Evolutionary conservation across 441 rosid genomes (phyloP), one percentile per base, ranked within the genome.

Genomic region (Breynia disticha): DNA sequence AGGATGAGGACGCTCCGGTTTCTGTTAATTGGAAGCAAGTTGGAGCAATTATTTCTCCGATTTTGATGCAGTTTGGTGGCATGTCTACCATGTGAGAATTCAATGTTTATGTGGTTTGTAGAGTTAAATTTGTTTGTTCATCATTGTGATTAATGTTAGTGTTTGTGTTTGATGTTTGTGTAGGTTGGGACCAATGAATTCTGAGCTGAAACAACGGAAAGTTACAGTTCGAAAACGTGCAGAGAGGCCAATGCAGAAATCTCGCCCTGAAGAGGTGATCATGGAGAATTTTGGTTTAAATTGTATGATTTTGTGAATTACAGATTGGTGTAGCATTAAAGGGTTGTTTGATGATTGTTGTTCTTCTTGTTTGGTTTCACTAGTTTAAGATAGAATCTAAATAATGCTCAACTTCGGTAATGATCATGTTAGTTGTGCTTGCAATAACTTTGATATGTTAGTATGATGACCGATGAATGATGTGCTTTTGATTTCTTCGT

Each of bases 161-260:
- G n/a, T 46, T 19, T 59, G 22, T 52, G 1, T 17, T 50, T 65
- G 8, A 13, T 58, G 56, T 19, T 52, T 45, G 42, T 21, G 50
- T n/a, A 82, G 94, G 89, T 38, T 84, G 68, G 94, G 89, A 54
- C 89, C 94, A 43, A 78, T 80, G 84, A 71, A 70, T 39, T 60
- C 73, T 41, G 83, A 78, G 55, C 19, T 76, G 65, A 84, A 78
- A 61, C 75, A 73, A 52, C 67, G 83, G 64, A 80, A 64, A 65
- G 53, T 57, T 4, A 57, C 11, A 7, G 78, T 60, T 54, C 20
- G 48, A 62, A 75, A 54, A 56, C 80, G 71, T 12, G 20, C 66
- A 51, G 41, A 72, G 48, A 82, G 51, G 66, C 83, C 75, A 44
- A 65, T 77, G 54, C 67, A 73, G 62, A 75, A 59, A 16, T 50